These are phyloP conservation scores for Coprinopsis cinerea DNA, from an alignment of 768 basidiomycete genomes.

Conservation along the genomic window DNA sequence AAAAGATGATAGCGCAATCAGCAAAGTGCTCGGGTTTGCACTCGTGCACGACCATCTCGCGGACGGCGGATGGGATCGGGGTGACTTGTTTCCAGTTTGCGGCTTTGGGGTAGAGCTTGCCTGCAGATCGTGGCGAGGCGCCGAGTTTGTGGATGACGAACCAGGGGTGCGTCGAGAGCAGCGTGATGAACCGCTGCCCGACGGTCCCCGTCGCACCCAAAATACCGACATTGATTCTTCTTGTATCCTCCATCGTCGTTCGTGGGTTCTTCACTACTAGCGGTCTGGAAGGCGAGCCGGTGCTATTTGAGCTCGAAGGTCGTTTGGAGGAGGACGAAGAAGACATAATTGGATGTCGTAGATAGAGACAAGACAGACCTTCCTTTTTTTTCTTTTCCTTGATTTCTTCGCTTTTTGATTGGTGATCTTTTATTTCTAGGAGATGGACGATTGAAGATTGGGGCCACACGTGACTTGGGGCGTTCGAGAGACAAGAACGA, in stretches of 20 bases:
- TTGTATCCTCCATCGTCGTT: conserved; percentile 25
- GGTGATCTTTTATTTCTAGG: too few relatives aligned
- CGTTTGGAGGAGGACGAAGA: conserved; percentile 8
- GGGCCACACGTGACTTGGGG: too few relatives aligned
- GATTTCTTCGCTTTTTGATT: too few relatives aligned
- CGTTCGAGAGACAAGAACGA: too few relatives aligned
- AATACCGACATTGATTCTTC: conserved; percentile 53
- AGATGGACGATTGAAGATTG: too few relatives aligned
- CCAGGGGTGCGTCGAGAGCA: conserved; percentile 86
- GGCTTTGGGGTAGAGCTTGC: conserved; percentile 69
- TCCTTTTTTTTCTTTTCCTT: background rate
- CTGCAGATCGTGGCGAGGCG: conserved; percentile 83
- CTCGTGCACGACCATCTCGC: conserved; percentile 60
- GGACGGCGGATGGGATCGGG: conserved; percentile 63
- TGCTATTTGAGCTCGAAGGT: conserved; percentile 16
- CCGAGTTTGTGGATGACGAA: conserved; percentile 84
- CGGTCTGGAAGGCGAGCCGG: conserved; percentile 19
- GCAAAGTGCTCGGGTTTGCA: conserved; percentile 74
- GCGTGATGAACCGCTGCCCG: conserved; percentile 89
- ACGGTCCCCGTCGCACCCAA: conserved; percentile 92
- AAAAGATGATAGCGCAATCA: conserved; percentile 86
- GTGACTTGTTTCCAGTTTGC: conserved; percentile 84
- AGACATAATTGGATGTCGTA: conserved; percentile 4
- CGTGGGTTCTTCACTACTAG: conserved; percentile 24
- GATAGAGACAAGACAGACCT: too few relatives aligned